phyloP scores from a whole-genome alignment of 139 green algal species.

The Medakamo hakoo region DNA sequence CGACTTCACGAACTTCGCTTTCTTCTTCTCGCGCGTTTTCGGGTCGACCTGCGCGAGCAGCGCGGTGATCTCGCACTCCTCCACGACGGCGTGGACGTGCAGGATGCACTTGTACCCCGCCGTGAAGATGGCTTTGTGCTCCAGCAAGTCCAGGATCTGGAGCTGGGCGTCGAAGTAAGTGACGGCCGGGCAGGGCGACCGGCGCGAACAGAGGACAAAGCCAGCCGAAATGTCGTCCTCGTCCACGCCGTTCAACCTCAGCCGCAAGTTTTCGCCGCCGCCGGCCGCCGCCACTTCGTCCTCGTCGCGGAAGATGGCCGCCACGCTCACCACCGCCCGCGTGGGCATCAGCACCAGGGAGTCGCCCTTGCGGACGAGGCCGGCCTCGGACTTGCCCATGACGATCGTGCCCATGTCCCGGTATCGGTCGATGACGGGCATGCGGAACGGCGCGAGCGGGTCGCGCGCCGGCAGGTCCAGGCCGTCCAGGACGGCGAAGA shows the following conservation, averaged over 20 bases:
- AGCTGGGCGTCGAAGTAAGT: constrained; percentile 65
- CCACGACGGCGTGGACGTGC: constrained; percentile 73
- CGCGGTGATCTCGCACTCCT: constrained; percentile 91
- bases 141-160: constrained; percentile 59
- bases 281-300: constrained; percentile 57
- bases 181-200: constrained; percentile 42
- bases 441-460: constrained; percentile 55
- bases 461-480: constrained; percentile 50
- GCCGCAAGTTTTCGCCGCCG: constrained; percentile 67
- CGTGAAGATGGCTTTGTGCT: constrained; percentile 97
- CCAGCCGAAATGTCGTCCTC: constrained; percentile 68
- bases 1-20: constrained; percentile 62
- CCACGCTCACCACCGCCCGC: constrained; percentile 71
- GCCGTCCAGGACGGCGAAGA: constrained; percentile 85
- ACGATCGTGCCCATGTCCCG: constrained; percentile 91
- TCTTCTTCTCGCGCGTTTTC: constrained; percentile 74
- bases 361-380: constrained; percentile 64
- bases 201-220: constrained; percentile 80
- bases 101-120: constrained; percentile 73
- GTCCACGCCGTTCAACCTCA: constrained; percentile 58
- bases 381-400: constrained; percentile 94
- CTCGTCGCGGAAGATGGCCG: constrained; percentile 79
- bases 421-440: constrained; percentile 95
- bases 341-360: constrained; percentile 88
- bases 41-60: constrained; percentile 63